Percentiles rank a stretch among this genome's conserved stretches.
Conservation (phyloP, 805 yeast genomes). For the Debaryomyces hansenii region DNA sequence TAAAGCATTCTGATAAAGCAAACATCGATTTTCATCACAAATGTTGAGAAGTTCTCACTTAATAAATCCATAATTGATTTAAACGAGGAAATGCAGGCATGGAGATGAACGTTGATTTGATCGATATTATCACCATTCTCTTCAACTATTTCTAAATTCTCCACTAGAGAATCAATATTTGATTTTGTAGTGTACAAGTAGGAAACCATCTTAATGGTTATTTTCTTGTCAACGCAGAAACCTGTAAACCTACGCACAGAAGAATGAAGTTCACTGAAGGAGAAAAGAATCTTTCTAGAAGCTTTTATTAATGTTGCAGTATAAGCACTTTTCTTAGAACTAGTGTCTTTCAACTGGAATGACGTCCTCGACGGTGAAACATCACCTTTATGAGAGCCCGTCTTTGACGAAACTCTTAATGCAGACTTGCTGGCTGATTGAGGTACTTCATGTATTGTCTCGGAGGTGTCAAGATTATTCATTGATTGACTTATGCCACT, state of each 20-base stretch:
- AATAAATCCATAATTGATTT: constrained; percentile 50
- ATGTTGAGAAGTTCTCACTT: constrained; percentile 46
- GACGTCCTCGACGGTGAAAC: constrained; percentile 7
- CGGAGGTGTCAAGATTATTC: not conserved
- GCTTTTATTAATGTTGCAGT: constrained; percentile 35
- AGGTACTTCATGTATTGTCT: not conserved
- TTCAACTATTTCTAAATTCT: constrained; percentile 52
- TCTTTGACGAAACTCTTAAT: not conserved
- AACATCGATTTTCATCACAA: constrained; percentile 60
- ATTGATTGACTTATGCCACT: not conserved
- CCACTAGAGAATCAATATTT: constrained; percentile 57
- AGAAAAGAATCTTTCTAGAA: constrained; percentile 60
- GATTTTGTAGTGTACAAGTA: constrained; percentile 52
- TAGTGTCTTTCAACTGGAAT: not conserved
- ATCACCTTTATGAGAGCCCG: not conserved
- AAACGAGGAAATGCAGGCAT: constrained; percentile 45
- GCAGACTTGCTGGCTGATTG: not conserved
- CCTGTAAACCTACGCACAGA: constrained; percentile 57
- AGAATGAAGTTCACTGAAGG: constrained; percentile 65
- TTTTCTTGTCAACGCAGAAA: constrained; percentile 55
- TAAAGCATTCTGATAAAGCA: constrained; percentile 65
- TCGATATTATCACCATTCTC: constrained; percentile 32
- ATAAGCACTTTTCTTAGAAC: constrained; percentile 7
- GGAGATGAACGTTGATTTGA: constrained; percentile 29
- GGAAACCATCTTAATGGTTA: constrained; percentile 55